These are phyloP conservation scores for Cryptococcus deneoformans DNA, from an alignment of 1,284 basidiomycete species.

Conservation along the genomic window DNA sequence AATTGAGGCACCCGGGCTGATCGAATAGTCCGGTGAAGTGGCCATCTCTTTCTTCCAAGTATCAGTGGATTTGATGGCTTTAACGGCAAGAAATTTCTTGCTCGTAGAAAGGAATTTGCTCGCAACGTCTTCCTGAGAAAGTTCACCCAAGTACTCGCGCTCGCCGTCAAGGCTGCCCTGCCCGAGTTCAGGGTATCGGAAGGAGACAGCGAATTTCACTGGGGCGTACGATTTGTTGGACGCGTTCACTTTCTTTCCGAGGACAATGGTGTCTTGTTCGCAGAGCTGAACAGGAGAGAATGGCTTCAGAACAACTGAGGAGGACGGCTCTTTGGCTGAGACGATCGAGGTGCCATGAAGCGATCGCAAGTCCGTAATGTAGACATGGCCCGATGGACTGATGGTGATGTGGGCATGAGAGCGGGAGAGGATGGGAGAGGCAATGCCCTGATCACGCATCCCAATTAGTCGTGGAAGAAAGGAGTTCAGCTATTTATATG, in stretches of 20 bases:
- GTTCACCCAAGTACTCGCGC: slow-evolving; percentile 5
- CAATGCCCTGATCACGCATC: slow-evolving; percentile 15
- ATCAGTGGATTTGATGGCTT: not conserved
- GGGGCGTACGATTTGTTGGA: slow-evolving; percentile 6
- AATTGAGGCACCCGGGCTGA: too few species aligned
- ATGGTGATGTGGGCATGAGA: slow-evolving; percentile 27
- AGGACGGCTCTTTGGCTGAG: not conserved
- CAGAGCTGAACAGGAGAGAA: slow-evolving; percentile 17
- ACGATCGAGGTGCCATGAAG: slow-evolving; percentile 28
- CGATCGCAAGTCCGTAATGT: slow-evolving; percentile 28
- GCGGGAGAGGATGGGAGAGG: slow-evolving; percentile 31
- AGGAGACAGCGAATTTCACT: slow-evolving; percentile 11
- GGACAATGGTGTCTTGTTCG: slow-evolving; percentile 23
- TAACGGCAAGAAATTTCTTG: not conserved
- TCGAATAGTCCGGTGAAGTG: too few species aligned
- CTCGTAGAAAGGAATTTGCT: slow-evolving; percentile 2
- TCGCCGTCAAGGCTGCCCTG: not conserved
- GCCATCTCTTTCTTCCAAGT: not conserved
- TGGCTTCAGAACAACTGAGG: not conserved
- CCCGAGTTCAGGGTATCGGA: slow-evolving; percentile 13
- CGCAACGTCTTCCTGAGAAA: not conserved
- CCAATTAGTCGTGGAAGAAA: not conserved
- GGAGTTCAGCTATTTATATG: not conserved
- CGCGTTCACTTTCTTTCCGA: slow-evolving; percentile 23
- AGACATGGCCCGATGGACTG: slow-evolving; percentile 21